phyloP scores from a whole-genome alignment of 176 grass and related monocot genomes.

The Cenchrus americanus region DNA sequence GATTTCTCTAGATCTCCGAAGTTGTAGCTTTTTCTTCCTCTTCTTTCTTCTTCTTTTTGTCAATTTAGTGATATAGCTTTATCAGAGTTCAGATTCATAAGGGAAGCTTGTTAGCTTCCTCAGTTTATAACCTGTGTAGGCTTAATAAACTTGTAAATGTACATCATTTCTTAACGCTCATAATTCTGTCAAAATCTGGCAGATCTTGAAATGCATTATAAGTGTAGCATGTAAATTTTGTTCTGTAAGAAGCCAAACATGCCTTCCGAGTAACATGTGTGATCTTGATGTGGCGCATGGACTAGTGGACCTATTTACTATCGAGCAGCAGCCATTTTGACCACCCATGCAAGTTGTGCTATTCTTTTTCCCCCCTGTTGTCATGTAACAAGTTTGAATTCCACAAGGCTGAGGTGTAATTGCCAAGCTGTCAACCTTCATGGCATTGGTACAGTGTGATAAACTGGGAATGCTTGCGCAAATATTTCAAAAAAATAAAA shows the following conservation, averaged over 20 bases:
- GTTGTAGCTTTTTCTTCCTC: conserved; percentile 9
- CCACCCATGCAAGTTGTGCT: not conserved
- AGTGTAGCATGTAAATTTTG: not conserved
- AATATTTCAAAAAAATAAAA: no score
- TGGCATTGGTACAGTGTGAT: not conserved
- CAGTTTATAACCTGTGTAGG: conserved; percentile 12
- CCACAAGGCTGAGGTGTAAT: not conserved
- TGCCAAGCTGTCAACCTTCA: not conserved
- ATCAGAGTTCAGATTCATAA: conserved; percentile 19
- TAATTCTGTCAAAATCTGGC: conserved; percentile 38
- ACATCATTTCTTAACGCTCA: conserved; percentile 31
- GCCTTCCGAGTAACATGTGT: not conserved
- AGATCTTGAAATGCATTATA: conserved; percentile 27
- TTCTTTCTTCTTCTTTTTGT: conserved; percentile 38
- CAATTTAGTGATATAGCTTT: conserved; percentile 41
- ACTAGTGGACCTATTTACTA: not conserved
- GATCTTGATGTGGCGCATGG: conserved; percentile 3
- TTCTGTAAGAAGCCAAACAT: not conserved
- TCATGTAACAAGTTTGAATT: not conserved
- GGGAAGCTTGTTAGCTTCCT: conserved; percentile 3
- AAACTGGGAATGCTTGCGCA: not conserved
- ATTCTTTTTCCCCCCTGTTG: not conserved
- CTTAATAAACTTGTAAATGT: conserved; percentile 23
- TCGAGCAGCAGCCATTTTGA: not conserved
- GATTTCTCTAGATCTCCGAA: conserved; percentile 38